Conservation (phyloP, 1,284 basidiomycete species). For the Sporisorium iseilematis-ciliati region DNA sequence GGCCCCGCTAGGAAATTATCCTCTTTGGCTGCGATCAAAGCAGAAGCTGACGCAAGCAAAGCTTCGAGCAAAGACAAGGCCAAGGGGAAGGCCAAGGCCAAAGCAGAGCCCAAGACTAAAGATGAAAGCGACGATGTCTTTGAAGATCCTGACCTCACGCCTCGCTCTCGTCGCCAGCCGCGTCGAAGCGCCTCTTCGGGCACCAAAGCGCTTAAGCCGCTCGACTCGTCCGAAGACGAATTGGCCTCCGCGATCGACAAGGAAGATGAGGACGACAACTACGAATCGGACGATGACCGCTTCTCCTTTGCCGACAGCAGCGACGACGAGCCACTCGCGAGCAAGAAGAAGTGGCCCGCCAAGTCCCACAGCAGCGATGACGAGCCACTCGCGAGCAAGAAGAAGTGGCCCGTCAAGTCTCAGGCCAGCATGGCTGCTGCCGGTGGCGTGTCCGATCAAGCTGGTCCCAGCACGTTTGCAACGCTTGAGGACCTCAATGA, state of each 20-base stretch:
- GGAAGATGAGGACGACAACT: constrained; percentile 12
- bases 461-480: constrained; percentile 34
- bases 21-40: constrained; percentile 3
- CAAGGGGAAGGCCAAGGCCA: constrained; percentile 23
- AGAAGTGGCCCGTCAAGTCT: constrained; percentile 6
- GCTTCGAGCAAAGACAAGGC: constrained; percentile 9
- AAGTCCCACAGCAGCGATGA: constrained; percentile 33
- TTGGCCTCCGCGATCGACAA: constrained; percentile 7
- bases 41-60: constrained; percentile 8
- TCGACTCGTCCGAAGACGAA: constrained; percentile 19
- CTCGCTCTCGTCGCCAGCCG: constrained; percentile 37
- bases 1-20: not conserved
- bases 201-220: constrained; percentile 17
- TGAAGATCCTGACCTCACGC: constrained; percentile 20
- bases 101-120: constrained; percentile 18
- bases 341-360: constrained; percentile 10
- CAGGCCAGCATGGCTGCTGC: not conserved
- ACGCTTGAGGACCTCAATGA: constrained; percentile 20
- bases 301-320: constrained; percentile 25
- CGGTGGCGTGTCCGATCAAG: constrained; percentile 1
- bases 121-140: constrained; percentile 41
- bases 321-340: constrained; percentile 39
- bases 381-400: constrained; percentile 24
- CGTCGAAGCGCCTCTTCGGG: constrained; percentile 32
- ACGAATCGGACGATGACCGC: constrained; percentile 16